Evolutionary conservation across 2,329 filamentous ascomycete species (phyloP), one percentile per base, ranked within the genome.

Genomic region (Penicillium concentricum): DNA sequence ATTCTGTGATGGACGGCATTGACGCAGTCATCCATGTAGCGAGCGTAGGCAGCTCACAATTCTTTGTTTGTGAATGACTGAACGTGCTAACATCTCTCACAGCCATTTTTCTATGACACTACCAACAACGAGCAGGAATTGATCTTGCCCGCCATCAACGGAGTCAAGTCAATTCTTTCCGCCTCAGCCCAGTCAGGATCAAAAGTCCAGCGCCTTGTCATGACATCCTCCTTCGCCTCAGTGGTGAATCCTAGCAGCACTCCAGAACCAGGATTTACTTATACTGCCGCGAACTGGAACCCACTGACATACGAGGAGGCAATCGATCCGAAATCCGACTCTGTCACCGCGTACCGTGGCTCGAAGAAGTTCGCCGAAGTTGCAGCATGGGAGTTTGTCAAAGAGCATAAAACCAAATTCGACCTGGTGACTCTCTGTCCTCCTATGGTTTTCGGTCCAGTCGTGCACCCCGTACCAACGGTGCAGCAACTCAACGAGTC

Each of bases 401-500:
- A 71, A 30, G 64, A 70, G 20, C 57, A 72, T 8, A 73, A 61
- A 2, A 54, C 62, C 0, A 26, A 42, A 7, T 65, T 62, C 15
- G 76, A 79, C 49, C 59, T 81, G n/a, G 76, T 78, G 5, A 75
- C 78, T 0, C 65, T 80, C 10, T 79, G 77, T 46, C 78, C 78
- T 5, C 76, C 78, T 0, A 76, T 79, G 71, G 75, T 76, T 0
- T 79, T 80, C 55, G 79, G 79, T 0, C 79, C 78, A 0, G 64
- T 79, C 2, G 73, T 72, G 0, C 75, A 79, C 51, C 76, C 76
- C 0, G 66, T 80, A 1, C 47, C 64, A 1, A 65, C 58, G 13
- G 62, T 75, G 15, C 62, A 68, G 4, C 61, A 71, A 2, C 66
- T 81, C 4, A 80, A 80, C 54, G 75, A 78, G 53, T 78, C 76